Base-by-base conservation (phyloP, 371 early-diverging fungal species). In the Haplosporangium sp. region DNA sequence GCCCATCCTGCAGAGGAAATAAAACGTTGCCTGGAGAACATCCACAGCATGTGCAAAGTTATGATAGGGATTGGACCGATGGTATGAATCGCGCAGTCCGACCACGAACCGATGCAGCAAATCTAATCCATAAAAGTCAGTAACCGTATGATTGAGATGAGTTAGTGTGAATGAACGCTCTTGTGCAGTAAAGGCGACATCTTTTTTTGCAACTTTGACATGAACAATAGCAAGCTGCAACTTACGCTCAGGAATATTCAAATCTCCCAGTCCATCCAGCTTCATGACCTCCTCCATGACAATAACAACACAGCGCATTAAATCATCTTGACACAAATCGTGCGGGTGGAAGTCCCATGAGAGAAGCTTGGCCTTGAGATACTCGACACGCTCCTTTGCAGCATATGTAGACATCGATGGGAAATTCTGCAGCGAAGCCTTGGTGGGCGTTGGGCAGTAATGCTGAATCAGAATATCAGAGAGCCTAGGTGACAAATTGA, bases 31-130 rank as follows among this genome's bases (percentile, higher is more conserved):
- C 80, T 95, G 95, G 18, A 94, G 81, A n/a, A 94, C 95, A 76
- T 95, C 95, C 12, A 94, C 90, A 3, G 95, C 94, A 82, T 95
- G 95, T 29, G 86, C 86, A 80, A 94, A 92, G 83, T 94, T 94
- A 81, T 95, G 95, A 75, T 94, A 94, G 14, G 92, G 90, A 73
- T 94, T 95, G 57, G 84, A 87, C 29, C 87, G 85, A 77, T 90
- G 90, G 76, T 93, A 93, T 2, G 88, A 85, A 41, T 85, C 84
- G 53, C 86, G 83, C 45, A 92, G 69, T 23, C 89, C 88, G 45
- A 86, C 73, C 20, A 92, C 83, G 73, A 92, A 88, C 42, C 85
- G 82, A 71, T 89, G 88, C 50, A 89, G 67, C 69, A 85, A 82
- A 10, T 80, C 89, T 90, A 75, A 14, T 20, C 16, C n/a, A 14